Evolutionary conservation across 108 stramenopile genomes (phyloP).

Genomic region (Conticribra guillardii): DNA sequence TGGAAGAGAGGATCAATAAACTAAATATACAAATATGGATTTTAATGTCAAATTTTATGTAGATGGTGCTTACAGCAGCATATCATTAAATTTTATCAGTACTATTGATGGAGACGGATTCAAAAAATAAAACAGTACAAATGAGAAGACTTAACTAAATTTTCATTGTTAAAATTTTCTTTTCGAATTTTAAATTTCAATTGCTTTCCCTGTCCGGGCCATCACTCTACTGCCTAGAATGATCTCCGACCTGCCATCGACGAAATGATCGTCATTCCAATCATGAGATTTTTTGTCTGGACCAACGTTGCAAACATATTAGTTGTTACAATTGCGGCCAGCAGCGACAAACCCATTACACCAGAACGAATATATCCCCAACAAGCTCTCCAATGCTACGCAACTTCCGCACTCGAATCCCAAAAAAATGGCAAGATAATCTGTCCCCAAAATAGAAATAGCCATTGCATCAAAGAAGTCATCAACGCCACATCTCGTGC

Average conservation of each 20-base stretch:
- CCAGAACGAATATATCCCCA: conserved; percentile 13
- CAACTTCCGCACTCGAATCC: conserved; percentile 31
- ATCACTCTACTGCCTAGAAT: too few relatives aligned
- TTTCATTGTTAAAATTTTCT: neutral
- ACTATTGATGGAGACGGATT: too few relatives aligned
- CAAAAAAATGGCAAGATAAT: conserved; percentile 38
- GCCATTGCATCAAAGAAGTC: conserved; percentile 35
- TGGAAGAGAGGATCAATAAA: too few relatives aligned
- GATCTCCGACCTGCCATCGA: too few relatives aligned
- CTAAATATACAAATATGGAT: neutral
- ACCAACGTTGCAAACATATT: neutral
- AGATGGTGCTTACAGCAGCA: too few relatives aligned
- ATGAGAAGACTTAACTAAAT: neutral
- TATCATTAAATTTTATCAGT: too few relatives aligned
- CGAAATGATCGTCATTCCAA: too few relatives aligned
- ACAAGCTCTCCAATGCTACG: conserved; percentile 37
- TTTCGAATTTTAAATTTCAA: too few relatives aligned
- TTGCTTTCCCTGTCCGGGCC: too few relatives aligned
- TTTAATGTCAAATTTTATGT: too few relatives aligned
- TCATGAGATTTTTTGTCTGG: neutral
- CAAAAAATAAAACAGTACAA: too few relatives aligned
- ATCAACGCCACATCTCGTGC: conserved; percentile 27
- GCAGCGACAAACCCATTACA: neutral
- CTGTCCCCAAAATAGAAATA: conserved; percentile 23
- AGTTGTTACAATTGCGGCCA: neutral